Percentiles rank a stretch among this genome's conserved stretches.
These are phyloP conservation scores for Daedalea quercina DNA, from an alignment of 768 basidiomycete genomes.

Conservation along the genomic window DNA sequence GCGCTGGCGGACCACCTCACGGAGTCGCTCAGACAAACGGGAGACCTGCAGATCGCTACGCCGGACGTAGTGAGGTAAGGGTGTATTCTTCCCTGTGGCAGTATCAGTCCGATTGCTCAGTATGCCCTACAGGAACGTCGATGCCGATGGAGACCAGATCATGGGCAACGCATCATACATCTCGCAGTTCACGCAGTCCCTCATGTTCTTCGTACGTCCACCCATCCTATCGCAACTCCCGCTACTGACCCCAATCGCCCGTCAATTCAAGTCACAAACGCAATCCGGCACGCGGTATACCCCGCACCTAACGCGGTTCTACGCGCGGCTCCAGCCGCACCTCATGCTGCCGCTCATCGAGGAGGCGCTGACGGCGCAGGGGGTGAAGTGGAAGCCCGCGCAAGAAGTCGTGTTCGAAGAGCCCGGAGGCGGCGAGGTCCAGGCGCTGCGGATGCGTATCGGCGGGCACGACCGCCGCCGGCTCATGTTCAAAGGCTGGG, in stretches of 20 bases:
- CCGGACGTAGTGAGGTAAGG: slow-evolving; percentile 43
- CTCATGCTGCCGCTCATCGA: slow-evolving; percentile 48
- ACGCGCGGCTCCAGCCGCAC: slow-evolving; percentile 49
- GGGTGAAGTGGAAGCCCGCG: slow-evolving; percentile 44
- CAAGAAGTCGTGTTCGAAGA: slow-evolving; percentile 13
- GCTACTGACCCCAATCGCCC: neutral
- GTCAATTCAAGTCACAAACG: slow-evolving; percentile 69
- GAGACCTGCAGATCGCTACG: slow-evolving; percentile 69
- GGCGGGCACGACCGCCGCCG: slow-evolving; percentile 64
- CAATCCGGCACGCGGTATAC: slow-evolving; percentile 63
- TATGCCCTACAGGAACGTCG: slow-evolving; percentile 22
- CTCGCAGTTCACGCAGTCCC: slow-evolving; percentile 74
- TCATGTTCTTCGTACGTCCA: slow-evolving; percentile 72
- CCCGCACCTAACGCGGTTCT: slow-evolving; percentile 78
- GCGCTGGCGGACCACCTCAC: slow-evolving; percentile 69
- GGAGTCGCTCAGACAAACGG: slow-evolving; percentile 54
- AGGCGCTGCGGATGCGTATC: slow-evolving; percentile 37
- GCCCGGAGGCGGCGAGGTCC: neutral
- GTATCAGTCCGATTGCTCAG: neutral
- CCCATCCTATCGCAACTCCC: neutral
- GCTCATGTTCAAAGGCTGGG: slow-evolving; percentile 66
- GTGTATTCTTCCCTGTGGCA: too few species aligned
- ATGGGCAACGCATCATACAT: slow-evolving; percentile 51
- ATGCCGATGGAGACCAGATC: slow-evolving; percentile 51
- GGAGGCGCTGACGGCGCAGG: slow-evolving; percentile 41